Percentiles rank a stretch among this genome's conserved stretches.
phyloP scores from a whole-genome alignment of 108 stramenopile species.

The Cyclotella baltica region DNA sequence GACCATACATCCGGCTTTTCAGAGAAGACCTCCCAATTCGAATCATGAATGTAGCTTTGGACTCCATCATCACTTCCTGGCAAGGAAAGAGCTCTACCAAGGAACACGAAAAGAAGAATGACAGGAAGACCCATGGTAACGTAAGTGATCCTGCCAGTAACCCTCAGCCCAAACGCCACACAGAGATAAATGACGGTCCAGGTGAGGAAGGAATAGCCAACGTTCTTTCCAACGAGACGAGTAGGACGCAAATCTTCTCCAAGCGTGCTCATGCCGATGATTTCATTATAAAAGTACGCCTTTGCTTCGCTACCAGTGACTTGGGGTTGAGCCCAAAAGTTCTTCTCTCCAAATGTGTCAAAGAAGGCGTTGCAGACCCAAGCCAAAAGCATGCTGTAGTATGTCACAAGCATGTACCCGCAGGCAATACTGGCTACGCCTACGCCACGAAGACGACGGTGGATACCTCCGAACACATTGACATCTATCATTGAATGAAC shows the following conservation, averaged over 20 bases:
- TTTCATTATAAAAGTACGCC: constrained; percentile 50
- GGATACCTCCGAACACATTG: constrained; percentile 1
- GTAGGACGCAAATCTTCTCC: constrained; percentile 53
- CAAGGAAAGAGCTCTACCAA: constrained; percentile 53
- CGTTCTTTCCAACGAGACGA: constrained; percentile 58
- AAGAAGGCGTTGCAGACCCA: constrained; percentile 67
- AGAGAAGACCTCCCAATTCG: constrained; percentile 55
- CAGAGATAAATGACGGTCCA: constrained; percentile 58
- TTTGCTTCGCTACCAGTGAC: constrained; percentile 52
- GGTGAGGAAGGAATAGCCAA: constrained; percentile 49
- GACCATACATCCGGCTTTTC: constrained; percentile 61
- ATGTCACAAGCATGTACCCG: constrained; percentile 52
- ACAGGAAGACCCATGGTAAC: constrained; percentile 67
- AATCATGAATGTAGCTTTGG: constrained; percentile 63
- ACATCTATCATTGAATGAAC: too few relatives aligned
- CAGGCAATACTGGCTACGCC: constrained; percentile 3
- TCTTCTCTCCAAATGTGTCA: constrained; percentile 35
- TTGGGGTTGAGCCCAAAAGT: constrained; percentile 42
- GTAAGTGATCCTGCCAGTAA: constrained; percentile 67
- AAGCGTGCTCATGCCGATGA: constrained; percentile 59
- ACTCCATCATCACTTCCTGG: constrained; percentile 54
- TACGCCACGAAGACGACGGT: constrained; percentile 1
- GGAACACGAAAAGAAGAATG: constrained; percentile 63
- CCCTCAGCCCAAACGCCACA: constrained; percentile 60
- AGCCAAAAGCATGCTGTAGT: constrained; percentile 48